Evolutionary conservation across 2,329 filamentous ascomycete genomes (phyloP).

Genomic region (Penicillium sp.): DNA sequence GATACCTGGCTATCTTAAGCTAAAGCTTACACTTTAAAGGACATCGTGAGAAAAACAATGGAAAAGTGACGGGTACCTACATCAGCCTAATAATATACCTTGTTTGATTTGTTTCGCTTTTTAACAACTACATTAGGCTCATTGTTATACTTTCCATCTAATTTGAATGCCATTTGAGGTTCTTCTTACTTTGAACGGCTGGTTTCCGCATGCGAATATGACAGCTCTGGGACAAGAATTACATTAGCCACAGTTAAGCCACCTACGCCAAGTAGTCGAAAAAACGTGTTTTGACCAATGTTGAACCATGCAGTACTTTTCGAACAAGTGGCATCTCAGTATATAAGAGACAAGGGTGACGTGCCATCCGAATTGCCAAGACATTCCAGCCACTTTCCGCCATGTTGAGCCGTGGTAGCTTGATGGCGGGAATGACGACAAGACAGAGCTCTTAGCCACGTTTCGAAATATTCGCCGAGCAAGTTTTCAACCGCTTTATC

Average conservation of each 20-base stretch:
- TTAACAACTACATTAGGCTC: background rate
- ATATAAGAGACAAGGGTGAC: background rate
- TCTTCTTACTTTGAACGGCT: background rate
- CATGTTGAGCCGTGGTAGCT: background rate
- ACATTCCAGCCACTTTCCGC: background rate
- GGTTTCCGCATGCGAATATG: background rate
- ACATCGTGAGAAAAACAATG: background rate
- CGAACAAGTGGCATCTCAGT: background rate
- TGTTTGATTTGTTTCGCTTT: background rate
- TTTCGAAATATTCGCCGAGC: background rate
- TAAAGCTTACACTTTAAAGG: background rate
- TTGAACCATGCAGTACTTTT: background rate
- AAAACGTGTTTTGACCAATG: background rate
- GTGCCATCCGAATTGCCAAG: background rate
- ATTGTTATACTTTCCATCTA: background rate
- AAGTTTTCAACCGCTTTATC: background rate
- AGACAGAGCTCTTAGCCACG: background rate
- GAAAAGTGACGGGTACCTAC: background rate
- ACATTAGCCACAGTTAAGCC: background rate
- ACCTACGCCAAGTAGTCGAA: background rate
- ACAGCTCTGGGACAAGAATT: background rate
- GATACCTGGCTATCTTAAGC: background rate
- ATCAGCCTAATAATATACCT: background rate
- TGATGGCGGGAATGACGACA: background rate
- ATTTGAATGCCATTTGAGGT: background rate